Percentiles rank a stretch among this genome's conserved stretches.
Evolutionary conservation across 2,329 filamentous ascomycete species (phyloP).

Genomic region (Drechslerella dactyloides): DNA sequence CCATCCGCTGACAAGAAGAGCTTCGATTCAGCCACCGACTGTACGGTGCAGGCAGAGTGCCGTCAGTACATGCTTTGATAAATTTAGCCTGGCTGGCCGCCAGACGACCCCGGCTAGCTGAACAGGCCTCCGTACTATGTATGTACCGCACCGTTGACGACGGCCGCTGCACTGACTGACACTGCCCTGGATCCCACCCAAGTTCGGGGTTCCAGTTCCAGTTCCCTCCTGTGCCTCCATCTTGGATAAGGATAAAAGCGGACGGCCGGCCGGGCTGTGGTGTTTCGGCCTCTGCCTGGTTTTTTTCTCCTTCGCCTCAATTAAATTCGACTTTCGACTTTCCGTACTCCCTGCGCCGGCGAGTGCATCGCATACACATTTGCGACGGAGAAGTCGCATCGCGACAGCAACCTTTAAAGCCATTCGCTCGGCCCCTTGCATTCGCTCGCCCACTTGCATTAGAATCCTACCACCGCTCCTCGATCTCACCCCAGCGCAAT

Average conservation of each 20-base stretch:
- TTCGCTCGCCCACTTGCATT: slow-evolving; percentile 10
- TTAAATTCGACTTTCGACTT: background rate
- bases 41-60: background rate
- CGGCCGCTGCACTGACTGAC: background rate
- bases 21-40: slow-evolving; percentile 12
- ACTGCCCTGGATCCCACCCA: background rate
- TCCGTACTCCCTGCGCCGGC: background rate
- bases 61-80: slow-evolving; percentile 2
- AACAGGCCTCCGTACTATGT: too few species aligned
- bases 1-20: background rate
- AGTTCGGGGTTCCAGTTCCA: too few species aligned
- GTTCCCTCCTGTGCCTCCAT: background rate
- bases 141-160: background rate
- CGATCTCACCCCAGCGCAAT: background rate
- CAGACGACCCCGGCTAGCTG: background rate
- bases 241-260: background rate
- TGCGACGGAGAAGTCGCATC: slow-evolving; percentile 17
- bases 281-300: background rate
- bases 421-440: slow-evolving; percentile 46
- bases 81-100: slow-evolving; percentile 2
- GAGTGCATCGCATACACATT: background rate
- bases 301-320: background rate
- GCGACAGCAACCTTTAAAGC: slow-evolving; percentile 1
- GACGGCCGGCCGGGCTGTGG: background rate
- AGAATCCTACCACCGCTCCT: too few species aligned